phyloP scores from a whole-genome alignment of 1,139 yeast genomes.

The Taphrina deformans region DNA sequence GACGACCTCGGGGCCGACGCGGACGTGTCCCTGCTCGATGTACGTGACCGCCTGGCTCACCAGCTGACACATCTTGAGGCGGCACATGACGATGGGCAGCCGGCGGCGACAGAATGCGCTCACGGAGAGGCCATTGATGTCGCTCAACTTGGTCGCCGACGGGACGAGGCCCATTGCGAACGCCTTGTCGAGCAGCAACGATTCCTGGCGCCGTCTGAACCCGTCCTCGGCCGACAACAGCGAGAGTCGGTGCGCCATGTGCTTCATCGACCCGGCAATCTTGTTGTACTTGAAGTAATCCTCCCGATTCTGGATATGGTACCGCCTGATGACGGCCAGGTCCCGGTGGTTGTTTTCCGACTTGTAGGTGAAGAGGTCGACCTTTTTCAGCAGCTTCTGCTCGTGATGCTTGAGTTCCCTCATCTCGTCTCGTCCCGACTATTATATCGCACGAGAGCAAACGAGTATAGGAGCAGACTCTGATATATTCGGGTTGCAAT shows the following conservation, averaged over 20 bases:
- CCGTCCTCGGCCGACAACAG: constrained; percentile 84
- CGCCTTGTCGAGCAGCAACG: constrained; percentile 77
- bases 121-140: constrained; percentile 83
- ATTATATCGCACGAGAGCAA: too few species aligned
- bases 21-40: constrained; percentile 94
- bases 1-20: constrained; percentile 93
- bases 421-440: constrained; percentile 23
- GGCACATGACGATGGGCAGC: constrained; percentile 91
- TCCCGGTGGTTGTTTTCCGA: constrained; percentile 93
- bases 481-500: neutral
- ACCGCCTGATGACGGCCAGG: constrained; percentile 90
- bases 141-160: constrained; percentile 85
- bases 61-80: constrained; percentile 90
- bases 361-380: constrained; percentile 89
- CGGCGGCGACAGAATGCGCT: constrained; percentile 90
- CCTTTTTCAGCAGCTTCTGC: constrained; percentile 89
- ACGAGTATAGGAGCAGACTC: too few species aligned
- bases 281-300: constrained; percentile 70
- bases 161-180: constrained; percentile 84
- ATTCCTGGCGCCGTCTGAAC: constrained; percentile 81
- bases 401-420: constrained; percentile 90
- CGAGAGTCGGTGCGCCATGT: constrained; percentile 80
- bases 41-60: constrained; percentile 85
- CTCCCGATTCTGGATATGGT: constrained; percentile 89
- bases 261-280: constrained; percentile 79